Evolutionary conservation across 345 rosid genomes (phyloP), one percentile per base, ranked within the genome.

Genomic region (Luvunga scandens): DNA sequence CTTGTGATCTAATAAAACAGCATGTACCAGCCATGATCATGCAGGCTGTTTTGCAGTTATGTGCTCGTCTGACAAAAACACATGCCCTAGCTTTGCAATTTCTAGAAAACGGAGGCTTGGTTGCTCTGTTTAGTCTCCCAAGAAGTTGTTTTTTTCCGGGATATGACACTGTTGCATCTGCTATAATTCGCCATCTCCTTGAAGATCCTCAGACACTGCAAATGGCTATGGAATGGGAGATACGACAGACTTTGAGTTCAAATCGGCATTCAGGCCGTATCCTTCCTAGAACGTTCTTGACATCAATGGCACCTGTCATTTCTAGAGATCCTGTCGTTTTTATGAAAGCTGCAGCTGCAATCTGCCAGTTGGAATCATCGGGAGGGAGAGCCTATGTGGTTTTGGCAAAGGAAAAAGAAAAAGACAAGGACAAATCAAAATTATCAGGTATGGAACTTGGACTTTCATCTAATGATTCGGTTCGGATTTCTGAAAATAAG

Each of bases 151-250:
- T 91, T 81, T 95, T 93, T 86, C 94, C 97, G 59, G 98, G 94
- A 64, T 95, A 92, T 87, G 96, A 95, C 73, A 89, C 90, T 73
- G 98, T 95, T 85, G 92, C 92, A 76, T 91, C 98, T 84, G 88
- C 89, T 67, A 93, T 95, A 48, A 84, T 93, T 27, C 85, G 97
- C 9, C 99, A 95, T 88, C 97, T 95, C 64, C 89, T 95, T 76
- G 99, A 95, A 87, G 99, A 95, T 85, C 96, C 99, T 75, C 99
- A 91, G 81, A 95, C 97, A 36, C 88, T 95, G 83, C 99, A 95
- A 90, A 86, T 89, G 63, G 98, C 99, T 7, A 95, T 95, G 98
- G 99, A 95, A 79, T 86, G 92, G 88, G 99, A 95, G 86, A 93
- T 95, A 79, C 84, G 91, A 27, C 97, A 93, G 87, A 86, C 88